Evolutionary conservation across 2,329 filamentous ascomycete genomes (phyloP), one percentile per base, ranked within the genome.

Genomic region (Exophiala bonariae): DNA sequence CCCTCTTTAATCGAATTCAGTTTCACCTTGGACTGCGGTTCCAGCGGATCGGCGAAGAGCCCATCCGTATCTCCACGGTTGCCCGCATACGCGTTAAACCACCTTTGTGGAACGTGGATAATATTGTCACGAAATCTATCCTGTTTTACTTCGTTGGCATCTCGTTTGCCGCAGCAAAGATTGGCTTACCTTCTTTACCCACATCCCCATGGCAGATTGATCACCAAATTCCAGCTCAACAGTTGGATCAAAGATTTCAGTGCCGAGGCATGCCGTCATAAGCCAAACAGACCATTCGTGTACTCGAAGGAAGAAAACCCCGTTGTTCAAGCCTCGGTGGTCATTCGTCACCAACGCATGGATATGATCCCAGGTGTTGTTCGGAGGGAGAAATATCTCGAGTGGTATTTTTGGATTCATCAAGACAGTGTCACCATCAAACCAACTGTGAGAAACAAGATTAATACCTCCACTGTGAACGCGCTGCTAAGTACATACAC

Each of bases 321-420:
- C 65, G 32, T 60, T 61, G 44, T 69, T 67, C 20, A 68, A 56
- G 6, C 66, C 65, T 41, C 63, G 61, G 49, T 60, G 60, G 47
- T 67, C 65, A 42, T 64, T 60, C 11, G 56, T 55, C 11, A 65
- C 55, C 4, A 68, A 43, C 4, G 65, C 44, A 41, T 68, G 63
- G 40, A 66, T 53, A 44, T 66, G 50, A 11, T 49, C 18, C 36
- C 63, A 56, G 17, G 59, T 41, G 3, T 61, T 48, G 22, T 47
- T 40, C 1, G 66, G 66, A 6, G 66, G 64, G n/a, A 67, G 60
- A 50, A 68, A 68, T 14, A 57, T 56, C 20, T 66, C 63, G 13
- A 64, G 51, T 3, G 61, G 61, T 16, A 68, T 61, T 17, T 65
- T 59, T 2, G 59, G 58, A 49, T 68, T 68, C 49, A 68, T 59